Evolutionary conservation across 192 early-diverging fungal genomes (phyloP).

Genomic region (Gryganskiella cystojenkinii): DNA sequence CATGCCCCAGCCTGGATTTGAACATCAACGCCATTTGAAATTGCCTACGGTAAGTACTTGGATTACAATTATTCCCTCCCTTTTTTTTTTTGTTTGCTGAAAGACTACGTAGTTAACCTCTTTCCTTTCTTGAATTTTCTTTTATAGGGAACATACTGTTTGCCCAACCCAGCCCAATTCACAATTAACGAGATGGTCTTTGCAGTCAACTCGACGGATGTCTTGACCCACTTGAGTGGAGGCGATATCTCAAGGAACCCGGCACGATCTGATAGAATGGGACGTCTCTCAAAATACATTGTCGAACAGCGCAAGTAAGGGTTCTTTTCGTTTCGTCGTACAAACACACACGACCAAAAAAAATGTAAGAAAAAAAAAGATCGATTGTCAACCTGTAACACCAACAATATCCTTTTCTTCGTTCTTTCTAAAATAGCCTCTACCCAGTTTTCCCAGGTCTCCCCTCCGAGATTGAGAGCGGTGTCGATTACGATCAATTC

Average conservation of each 20-base stretch:
- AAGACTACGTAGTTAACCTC: not conserved
- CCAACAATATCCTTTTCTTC: too few relatives aligned
- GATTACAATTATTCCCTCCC: slow-evolving; percentile 11
- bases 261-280: slow-evolving; percentile 66
- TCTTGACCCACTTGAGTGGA: slow-evolving; percentile 74
- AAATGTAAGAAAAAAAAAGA: too few relatives aligned
- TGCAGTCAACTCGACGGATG: slow-evolving; percentile 81
- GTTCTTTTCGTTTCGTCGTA: too few relatives aligned
- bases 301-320: slow-evolving; percentile 80
- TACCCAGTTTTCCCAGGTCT: slow-evolving; percentile 85
- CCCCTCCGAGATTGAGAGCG: slow-evolving; percentile 52
- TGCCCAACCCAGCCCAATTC: slow-evolving; percentile 88
- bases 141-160: slow-evolving; percentile 45
- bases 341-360: too few relatives aligned
- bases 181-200: slow-evolving; percentile 85
- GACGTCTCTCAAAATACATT: slow-evolving; percentile 79
- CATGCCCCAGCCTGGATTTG: slow-evolving; percentile 84
- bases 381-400: too few relatives aligned
- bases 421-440: too few relatives aligned
- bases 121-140: not conserved
- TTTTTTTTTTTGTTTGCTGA: slow-evolving; percentile 2
- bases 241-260: slow-evolving; percentile 71
- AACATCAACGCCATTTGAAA: slow-evolving; percentile 57
- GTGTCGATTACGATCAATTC: slow-evolving; percentile 47
- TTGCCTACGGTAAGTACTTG: slow-evolving; percentile 41